phyloP scores from a whole-genome alignment of 1,139 yeast species.

The Sugiyamaella castrensis region DNA sequence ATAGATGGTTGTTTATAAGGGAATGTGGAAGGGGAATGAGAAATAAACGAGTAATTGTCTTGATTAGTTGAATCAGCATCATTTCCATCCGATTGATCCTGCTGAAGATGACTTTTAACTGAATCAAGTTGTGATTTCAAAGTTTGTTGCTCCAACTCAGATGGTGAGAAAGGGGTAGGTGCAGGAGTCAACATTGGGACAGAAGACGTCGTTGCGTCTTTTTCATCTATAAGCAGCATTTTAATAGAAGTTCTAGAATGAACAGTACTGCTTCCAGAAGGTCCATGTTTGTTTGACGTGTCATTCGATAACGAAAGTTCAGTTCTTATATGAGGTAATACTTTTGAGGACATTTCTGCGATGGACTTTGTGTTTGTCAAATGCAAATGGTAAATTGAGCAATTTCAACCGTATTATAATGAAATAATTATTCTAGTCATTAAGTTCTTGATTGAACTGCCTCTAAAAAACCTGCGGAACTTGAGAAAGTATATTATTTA shows the following conservation, averaged over 20 bases:
- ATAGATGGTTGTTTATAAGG: slow-evolving; percentile 81
- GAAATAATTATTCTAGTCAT: too few species aligned
- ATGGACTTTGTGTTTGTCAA: neutral
- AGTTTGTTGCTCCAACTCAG: slow-evolving; percentile 13
- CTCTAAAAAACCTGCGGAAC: too few species aligned
- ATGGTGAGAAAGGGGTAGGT: slow-evolving; percentile 17
- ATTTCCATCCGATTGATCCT: neutral
- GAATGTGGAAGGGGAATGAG: slow-evolving; percentile 77
- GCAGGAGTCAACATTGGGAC: slow-evolving; percentile 15
- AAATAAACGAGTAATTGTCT: slow-evolving; percentile 65
- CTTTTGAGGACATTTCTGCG: neutral
- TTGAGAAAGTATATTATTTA: too few species aligned
- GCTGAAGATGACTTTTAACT: slow-evolving; percentile 1
- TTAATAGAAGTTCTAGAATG: slow-evolving; percentile 8
- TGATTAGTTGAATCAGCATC: neutral
- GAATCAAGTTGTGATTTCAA: slow-evolving; percentile 13
- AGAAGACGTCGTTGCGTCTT: slow-evolving; percentile 1
- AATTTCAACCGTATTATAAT: too few species aligned
- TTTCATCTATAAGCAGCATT: slow-evolving; percentile 14
- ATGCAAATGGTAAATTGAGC: too few species aligned
- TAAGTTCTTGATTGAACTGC: too few species aligned
- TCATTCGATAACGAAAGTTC: too few species aligned
- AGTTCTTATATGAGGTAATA: too few species aligned
- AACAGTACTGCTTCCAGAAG: neutral
- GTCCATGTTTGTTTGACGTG: too few species aligned